Evolutionary conservation across 345 rosid species (phyloP).

Genomic region (Arabidopsis suecica): DNA sequence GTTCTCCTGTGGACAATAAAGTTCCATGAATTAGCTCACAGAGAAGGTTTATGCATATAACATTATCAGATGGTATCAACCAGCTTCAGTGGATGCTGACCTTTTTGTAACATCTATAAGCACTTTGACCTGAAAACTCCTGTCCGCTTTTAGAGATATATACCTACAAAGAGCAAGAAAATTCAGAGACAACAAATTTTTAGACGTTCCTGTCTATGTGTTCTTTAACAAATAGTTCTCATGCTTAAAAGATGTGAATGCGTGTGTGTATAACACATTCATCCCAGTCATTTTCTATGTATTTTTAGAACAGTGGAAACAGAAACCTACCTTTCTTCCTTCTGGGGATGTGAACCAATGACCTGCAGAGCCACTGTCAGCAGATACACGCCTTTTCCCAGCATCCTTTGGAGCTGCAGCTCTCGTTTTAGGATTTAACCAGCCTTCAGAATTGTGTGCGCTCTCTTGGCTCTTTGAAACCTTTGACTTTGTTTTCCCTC

Average conservation of each 20-base stretch:
- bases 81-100: constrained; percentile 47
- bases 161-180: constrained; percentile 56
- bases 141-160: constrained; percentile 70
- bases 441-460: constrained; percentile 49
- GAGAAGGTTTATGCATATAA: not conserved
- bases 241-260: not conserved
- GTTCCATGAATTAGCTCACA: constrained; percentile 3
- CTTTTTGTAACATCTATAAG: constrained; percentile 81
- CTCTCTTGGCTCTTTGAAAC: constrained; percentile 46
- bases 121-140: constrained; percentile 79
- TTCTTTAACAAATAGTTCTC: constrained; percentile 2
- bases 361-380: constrained; percentile 44
- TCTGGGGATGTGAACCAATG: constrained; percentile 84
- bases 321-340: constrained; percentile 72
- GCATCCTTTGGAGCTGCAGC: constrained; percentile 66
- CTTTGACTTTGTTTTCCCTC: constrained; percentile 54
- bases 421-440: constrained; percentile 66
- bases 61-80: constrained; percentile 1
- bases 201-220: constrained; percentile 6
- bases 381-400: constrained; percentile 78
- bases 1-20: constrained; percentile 55
- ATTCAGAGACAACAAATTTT: constrained; percentile 5
- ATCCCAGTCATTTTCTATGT: constrained; percentile 11
- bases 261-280: not conserved
- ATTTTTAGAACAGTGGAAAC: constrained; percentile 4